Base-by-base conservation (phyloP, 176 grass and related monocot genomes). In the Avena sativa region DNA sequence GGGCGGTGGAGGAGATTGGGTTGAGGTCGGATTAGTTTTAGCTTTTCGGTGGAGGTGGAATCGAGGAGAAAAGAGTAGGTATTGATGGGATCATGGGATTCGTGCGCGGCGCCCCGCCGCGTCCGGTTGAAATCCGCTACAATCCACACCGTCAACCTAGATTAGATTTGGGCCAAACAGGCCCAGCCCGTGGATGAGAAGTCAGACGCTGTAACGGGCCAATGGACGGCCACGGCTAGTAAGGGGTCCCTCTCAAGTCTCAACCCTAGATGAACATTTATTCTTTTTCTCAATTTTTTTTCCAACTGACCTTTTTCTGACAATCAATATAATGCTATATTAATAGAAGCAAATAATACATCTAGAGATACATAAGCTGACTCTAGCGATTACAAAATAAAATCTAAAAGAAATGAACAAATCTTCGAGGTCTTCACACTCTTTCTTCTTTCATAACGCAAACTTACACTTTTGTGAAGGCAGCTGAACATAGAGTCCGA, bases 101-200 rank as follows among this genome's bases (percentile, higher is more conserved):
- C 86, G 89, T 88, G 89, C 69, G 85, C 75, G 85, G 81, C 76
- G 89, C 68, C 89, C 76, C 81, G 89, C 89, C 89, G 81, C 86
- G 89, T 80, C 89, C 89, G 40, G 16, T 74, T 76, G 60, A 73
- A 84, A 79, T 38, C 30, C 13, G 9, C 0, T 10, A 7, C 64
- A 15, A 23, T 64, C 21, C 61, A 23, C 56, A 34, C 74, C 57
- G 65, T 71, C 80, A 75, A 86, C 77, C 40, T 43, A 43, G 40
- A 57, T 63, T 52, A 30, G 48, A 76, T 76, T 32, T 32, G 73
- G 73, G 15, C 63, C 21, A 14, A 32, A 68, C 10, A 32, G 46
- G n/a, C 60, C 60, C 4, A 32, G 23, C 26, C 64, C 74, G 4
- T 20, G 51, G 28, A 12, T 56, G 16, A 28, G 15, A 28, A 56